Evolutionary conservation across 2,329 filamentous ascomycete genomes (phyloP), one percentile per base, ranked within the genome.

Genomic region (Phialocephala subalpina): DNA sequence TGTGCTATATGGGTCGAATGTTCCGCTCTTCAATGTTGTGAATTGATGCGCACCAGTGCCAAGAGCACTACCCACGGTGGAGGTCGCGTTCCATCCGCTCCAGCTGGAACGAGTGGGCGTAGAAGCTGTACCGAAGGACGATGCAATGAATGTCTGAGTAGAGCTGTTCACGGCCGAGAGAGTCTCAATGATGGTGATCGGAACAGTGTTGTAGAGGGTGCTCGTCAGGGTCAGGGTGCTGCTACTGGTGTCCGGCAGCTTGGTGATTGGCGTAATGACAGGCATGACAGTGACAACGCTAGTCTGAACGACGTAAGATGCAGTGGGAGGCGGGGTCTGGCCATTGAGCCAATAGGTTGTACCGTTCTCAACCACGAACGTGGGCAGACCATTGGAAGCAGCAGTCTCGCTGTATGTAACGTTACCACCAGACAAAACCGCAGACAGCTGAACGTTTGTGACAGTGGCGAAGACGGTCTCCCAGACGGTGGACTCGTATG

Each of bases 271-370:
- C 1, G 59, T 63, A n/a, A 47, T 52, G 22, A 71, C 20, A 3
- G 73, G 73, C n/a, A 70, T 29, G 22, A 75, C 64, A 12, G 70
- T 75, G 38, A 75, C 58, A 33, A 67, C 62, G 14, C 60, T 71
- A 3, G 72, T 72, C 22, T 65, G 20, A n/a, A 69, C 63, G 11
- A 70, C 67, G 33, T 67, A 66, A 0, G 69, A 69, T 11, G 66
- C 53, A 18, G 58, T 58, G 1, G 70, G 25, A 38, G 49, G 42
- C 22, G 73, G 72, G 33, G 69, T 67, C 14, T 69, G 62, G 20
- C 71, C 72, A 67, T 71, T 69, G 20, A 72, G 55, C 72, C 64
- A 57, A 52, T 64, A 61, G 53, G 64, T 67, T 25, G 61, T 58
- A 16, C 65, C 61, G 14, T 62, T 53, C 11, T 69, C 62, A 40